phyloP scores from a whole-genome alignment of 1,139 yeast genomes.

The Pichia sp. region DNA sequence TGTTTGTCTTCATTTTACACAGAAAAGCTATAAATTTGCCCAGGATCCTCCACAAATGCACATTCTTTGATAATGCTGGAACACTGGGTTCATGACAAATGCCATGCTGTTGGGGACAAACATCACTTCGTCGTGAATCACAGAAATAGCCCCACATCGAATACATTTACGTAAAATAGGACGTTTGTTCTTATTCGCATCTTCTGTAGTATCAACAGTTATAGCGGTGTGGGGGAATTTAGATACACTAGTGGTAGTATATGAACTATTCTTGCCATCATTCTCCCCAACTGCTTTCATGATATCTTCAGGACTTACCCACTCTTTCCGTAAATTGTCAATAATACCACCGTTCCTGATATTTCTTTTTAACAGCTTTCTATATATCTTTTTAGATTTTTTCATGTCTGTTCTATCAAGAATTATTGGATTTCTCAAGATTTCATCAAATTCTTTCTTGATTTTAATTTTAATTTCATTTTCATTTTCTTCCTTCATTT shows the following conservation, averaged over 20 bases:
- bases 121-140: slow-evolving; percentile 36
- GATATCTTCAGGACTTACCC: slow-evolving; percentile 25
- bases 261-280: slow-evolving; percentile 5
- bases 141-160: slow-evolving; percentile 60
- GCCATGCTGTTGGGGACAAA: slow-evolving; percentile 23
- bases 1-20: no score
- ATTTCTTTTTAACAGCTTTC: slow-evolving; percentile 17
- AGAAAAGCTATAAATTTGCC: slow-evolving; percentile 36
- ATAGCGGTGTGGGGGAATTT: slow-evolving; percentile 41
- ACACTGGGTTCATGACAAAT: slow-evolving; percentile 27
- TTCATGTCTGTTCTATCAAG: slow-evolving; percentile 15
- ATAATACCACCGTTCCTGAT: slow-evolving; percentile 24
- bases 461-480: not conserved
- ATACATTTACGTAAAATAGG: slow-evolving; percentile 46
- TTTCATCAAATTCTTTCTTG: not conserved
- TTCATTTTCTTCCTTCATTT: not conserved
- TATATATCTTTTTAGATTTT: slow-evolving; percentile 16
- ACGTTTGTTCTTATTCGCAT: slow-evolving; percentile 16
- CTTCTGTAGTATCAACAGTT: not conserved
- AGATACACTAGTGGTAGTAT: slow-evolving; percentile 26
- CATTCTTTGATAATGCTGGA: slow-evolving; percentile 48
- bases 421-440: not conserved
- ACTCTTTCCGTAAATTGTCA: slow-evolving; percentile 26
- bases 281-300: slow-evolving; percentile 6
- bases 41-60: slow-evolving; percentile 82